Conservation (phyloP, 2,329 filamentous ascomycete genomes). For the Ophiocordyceps australis region DNA sequence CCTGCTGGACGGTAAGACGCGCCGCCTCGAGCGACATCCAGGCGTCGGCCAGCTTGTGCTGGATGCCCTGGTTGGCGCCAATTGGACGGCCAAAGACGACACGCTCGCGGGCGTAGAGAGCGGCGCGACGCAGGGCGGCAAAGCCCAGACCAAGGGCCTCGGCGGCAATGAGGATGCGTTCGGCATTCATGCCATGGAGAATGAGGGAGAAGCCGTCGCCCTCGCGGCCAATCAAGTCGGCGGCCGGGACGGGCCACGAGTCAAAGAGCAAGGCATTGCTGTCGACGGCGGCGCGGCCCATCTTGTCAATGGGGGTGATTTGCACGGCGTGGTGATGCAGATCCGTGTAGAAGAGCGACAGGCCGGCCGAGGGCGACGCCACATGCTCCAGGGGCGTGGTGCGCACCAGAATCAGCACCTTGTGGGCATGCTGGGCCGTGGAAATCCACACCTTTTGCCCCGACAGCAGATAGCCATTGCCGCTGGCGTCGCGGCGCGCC, state of each 20-base stretch:
- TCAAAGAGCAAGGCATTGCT: slow-evolving; percentile 84
- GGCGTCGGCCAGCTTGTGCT: slow-evolving; percentile 46
- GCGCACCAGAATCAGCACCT: slow-evolving; percentile 68
- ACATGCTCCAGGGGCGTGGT: slow-evolving; percentile 53
- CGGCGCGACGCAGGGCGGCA: slow-evolving; percentile 43
- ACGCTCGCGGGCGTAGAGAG: slow-evolving; percentile 46
- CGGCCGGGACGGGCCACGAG: slow-evolving; percentile 47
- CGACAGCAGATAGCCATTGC: slow-evolving; percentile 45
- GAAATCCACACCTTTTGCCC: slow-evolving; percentile 88
- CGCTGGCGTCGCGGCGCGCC: slow-evolving; percentile 34
- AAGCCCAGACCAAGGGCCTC: slow-evolving; percentile 71
- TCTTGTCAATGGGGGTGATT: slow-evolving; percentile 61
- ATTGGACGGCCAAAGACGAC: slow-evolving; percentile 48
- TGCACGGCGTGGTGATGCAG: slow-evolving; percentile 48
- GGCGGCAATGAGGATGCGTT: slow-evolving; percentile 57
- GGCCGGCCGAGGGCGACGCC: slow-evolving; percentile 49
- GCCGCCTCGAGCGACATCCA: slow-evolving; percentile 49
- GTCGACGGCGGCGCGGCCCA: slow-evolving; percentile 68
- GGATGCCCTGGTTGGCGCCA: slow-evolving; percentile 46
- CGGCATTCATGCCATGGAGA: slow-evolving; percentile 65
- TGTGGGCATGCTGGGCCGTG: slow-evolving; percentile 60
- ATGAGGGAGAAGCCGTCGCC: slow-evolving; percentile 65
- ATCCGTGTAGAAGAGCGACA: slow-evolving; percentile 69
- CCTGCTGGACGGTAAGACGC: slow-evolving; percentile 47
- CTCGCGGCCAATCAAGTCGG: slow-evolving; percentile 51